Evolutionary conservation across 805 yeast genomes (phyloP).

Genomic region (Teunomyces aglyptinius): DNA sequence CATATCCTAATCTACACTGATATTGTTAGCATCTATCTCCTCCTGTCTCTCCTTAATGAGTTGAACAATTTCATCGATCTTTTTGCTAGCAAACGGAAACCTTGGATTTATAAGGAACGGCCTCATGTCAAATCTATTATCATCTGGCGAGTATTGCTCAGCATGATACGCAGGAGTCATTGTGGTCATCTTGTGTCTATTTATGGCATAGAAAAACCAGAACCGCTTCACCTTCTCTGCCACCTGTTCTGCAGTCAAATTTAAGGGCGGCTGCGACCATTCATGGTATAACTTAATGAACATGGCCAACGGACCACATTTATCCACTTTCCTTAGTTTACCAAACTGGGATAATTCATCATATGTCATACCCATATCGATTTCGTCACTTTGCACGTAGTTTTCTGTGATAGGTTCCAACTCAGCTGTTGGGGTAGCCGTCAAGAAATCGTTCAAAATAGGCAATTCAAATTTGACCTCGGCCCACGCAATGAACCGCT

Average conservation of each 20-base stretch:
- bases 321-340: conserved; percentile 81
- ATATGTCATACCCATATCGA: conserved; percentile 97
- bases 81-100: conserved; percentile 85
- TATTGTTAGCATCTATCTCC: conserved; percentile 22
- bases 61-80: conserved; percentile 79
- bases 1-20: conserved; percentile 46
- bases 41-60: conserved; percentile 43
- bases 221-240: conserved; percentile 92
- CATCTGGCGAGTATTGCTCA: conserved; percentile 97
- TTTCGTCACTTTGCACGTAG: conserved; percentile 94
- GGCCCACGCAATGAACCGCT: conserved; percentile 82
- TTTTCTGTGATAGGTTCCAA: conserved; percentile 91
- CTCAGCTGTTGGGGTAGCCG: conserved; percentile 97
- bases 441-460: conserved; percentile 70
- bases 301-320: conserved; percentile 96
- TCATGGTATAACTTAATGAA: conserved; percentile 84
- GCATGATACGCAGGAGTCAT: conserved; percentile 97
- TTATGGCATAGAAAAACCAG: conserved; percentile 90
- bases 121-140: conserved; percentile 90
- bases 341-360: conserved; percentile 93
- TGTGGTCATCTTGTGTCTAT: conserved; percentile 97
- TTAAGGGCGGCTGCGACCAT: conserved; percentile 73
- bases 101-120: conserved; percentile 93
- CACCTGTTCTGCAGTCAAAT: conserved; percentile 75
- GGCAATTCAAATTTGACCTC: conserved; percentile 68